Conservation (phyloP, 2,329 filamentous ascomycete species). For the Trichophyton schoenleinii region DNA sequence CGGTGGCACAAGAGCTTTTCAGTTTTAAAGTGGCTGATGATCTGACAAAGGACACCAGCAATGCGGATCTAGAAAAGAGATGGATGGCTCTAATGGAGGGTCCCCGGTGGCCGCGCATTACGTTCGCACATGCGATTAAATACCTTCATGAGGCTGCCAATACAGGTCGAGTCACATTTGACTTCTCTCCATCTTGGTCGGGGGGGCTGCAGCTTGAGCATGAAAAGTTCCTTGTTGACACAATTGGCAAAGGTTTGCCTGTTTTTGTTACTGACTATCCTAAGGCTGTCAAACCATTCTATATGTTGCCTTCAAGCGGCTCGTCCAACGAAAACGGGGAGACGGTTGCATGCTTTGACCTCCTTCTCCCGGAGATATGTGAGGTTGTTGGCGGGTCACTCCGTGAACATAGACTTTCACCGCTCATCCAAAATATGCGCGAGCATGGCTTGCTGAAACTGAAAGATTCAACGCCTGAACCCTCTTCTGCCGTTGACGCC, state of each 20-base stretch:
- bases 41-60: slow-evolving; percentile 28
- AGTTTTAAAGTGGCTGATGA: slow-evolving; percentile 32
- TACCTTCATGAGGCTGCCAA: slow-evolving; percentile 49
- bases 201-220: slow-evolving; percentile 77
- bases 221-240: slow-evolving; percentile 70
- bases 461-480: slow-evolving; percentile 12
- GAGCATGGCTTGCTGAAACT: slow-evolving; percentile 47
- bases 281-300: slow-evolving; percentile 81
- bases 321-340: slow-evolving; percentile 15
- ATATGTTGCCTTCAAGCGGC: slow-evolving; percentile 51
- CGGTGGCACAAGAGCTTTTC: slow-evolving; percentile 45
- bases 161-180: slow-evolving; percentile 44
- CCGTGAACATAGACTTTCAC: slow-evolving; percentile 64
- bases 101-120: slow-evolving; percentile 62
- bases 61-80: slow-evolving; percentile 46
- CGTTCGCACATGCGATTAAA: slow-evolving; percentile 66
- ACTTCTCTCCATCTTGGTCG: slow-evolving; percentile 57
- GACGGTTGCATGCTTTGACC: slow-evolving; percentile 82
- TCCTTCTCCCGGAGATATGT: slow-evolving; percentile 72
- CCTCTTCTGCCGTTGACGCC: slow-evolving; percentile 4
- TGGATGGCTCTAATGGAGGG: slow-evolving; percentile 56
- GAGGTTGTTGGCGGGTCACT: slow-evolving; percentile 82
- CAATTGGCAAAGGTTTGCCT: slow-evolving; percentile 51
- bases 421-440: slow-evolving; percentile 59
- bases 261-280: slow-evolving; percentile 93